phyloP scores from a whole-genome alignment of 495 filamentous ascomycete genomes.

The Cairneyella variabilis region DNA sequence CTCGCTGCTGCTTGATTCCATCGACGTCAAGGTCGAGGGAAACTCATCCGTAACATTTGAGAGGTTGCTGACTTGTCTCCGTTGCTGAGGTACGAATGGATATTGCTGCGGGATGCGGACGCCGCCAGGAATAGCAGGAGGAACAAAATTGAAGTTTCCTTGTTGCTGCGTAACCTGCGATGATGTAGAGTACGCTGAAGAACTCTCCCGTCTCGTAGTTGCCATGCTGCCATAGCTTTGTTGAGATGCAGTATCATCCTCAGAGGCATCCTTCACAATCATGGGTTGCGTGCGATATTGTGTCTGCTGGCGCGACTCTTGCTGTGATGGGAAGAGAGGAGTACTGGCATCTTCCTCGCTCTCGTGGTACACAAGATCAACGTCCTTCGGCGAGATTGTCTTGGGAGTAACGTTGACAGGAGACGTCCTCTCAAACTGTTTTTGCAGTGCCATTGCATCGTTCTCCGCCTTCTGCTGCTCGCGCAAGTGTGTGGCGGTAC shows the following conservation, averaged over 20 bases:
- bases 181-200: slow-evolving; percentile 32
- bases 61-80: slow-evolving; percentile 23
- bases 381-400: slow-evolving; percentile 96
- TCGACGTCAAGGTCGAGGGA: slow-evolving; percentile 54
- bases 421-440: slow-evolving; percentile 42
- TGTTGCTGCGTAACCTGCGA: slow-evolving; percentile 26
- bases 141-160: slow-evolving; percentile 36
- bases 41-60: slow-evolving; percentile 46
- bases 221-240: slow-evolving; percentile 41
- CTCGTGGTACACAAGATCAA: slow-evolving; percentile 78
- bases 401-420: slow-evolving; percentile 56
- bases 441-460: slow-evolving; percentile 49
- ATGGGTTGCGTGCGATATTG: slow-evolving; percentile 14
- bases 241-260: slow-evolving; percentile 29
- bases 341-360: slow-evolving; percentile 62
- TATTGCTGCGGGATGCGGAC: slow-evolving; percentile 53
- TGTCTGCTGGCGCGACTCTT: slow-evolving; percentile 15
- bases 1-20: slow-evolving; percentile 64
- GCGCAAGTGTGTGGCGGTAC: slow-evolving; percentile 54
- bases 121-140: slow-evolving; percentile 32
- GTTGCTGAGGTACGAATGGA: slow-evolving; percentile 41
- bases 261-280: slow-evolving; percentile 15
- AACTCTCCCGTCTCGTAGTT: slow-evolving; percentile 38
- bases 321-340: slow-evolving; percentile 64
- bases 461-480: slow-evolving; percentile 57